Percentiles rank a stretch among this genome's conserved stretches.
Evolutionary conservation across 169 alveolate species (phyloP).

Genomic region (Plasmodium reichenowi): DNA sequence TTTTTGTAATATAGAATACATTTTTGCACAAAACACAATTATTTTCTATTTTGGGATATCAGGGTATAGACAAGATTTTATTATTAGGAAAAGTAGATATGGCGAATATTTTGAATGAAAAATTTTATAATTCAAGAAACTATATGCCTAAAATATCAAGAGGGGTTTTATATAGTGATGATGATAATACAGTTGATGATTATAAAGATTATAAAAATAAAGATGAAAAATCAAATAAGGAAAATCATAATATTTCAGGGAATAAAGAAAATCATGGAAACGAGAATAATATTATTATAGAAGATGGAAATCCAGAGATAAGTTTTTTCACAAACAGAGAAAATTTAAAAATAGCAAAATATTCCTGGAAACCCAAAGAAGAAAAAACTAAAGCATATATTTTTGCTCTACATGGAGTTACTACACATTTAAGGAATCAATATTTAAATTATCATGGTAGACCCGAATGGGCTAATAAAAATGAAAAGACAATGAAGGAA

Average conservation of each 20-base stretch:
- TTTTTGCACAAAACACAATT: too few relatives aligned
- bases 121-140: too few relatives aligned
- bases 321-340: constrained; percentile 80
- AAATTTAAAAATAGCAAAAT: constrained; percentile 80
- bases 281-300: constrained; percentile 9
- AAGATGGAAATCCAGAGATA: constrained; percentile 78
- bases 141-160: too few relatives aligned
- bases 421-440: constrained; percentile 82
- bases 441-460: constrained; percentile 77
- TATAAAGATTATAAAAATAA: neutral
- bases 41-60: too few relatives aligned
- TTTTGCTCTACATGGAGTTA: constrained; percentile 82
- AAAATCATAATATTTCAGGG: neutral
- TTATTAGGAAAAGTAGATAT: too few relatives aligned
- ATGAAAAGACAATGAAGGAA: neutral
- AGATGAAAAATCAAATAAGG: neutral
- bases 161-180: too few relatives aligned
- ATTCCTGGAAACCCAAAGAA: constrained; percentile 55
- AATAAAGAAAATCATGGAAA: constrained; percentile 16
- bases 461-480: constrained; percentile 39
- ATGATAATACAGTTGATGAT: too few relatives aligned
- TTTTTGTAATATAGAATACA: too few relatives aligned
- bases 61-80: too few relatives aligned
- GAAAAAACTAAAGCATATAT: constrained; percentile 80
- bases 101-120: too few relatives aligned